phyloP scores from a whole-genome alignment of 257 asterid genomes.

The Eustoma russellianum region DNA sequence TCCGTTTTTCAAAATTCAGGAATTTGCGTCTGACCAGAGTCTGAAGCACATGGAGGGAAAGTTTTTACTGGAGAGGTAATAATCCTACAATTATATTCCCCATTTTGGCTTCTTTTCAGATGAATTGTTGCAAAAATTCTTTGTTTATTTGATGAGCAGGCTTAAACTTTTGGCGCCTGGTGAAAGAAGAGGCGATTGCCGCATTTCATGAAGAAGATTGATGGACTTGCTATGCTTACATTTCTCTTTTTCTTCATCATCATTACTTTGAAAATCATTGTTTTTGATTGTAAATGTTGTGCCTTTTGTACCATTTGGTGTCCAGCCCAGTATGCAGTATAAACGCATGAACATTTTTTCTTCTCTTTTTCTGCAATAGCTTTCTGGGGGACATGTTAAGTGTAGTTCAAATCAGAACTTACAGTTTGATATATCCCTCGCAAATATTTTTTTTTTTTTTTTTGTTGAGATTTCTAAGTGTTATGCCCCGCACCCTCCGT shows the following conservation, averaged over 20 bases:
- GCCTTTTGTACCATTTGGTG: not conserved
- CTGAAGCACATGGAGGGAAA: constrained; percentile 78
- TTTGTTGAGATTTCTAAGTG: too few species aligned
- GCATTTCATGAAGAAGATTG: constrained; percentile 53
- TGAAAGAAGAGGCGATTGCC: constrained; percentile 37
- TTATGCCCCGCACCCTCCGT: too few species aligned
- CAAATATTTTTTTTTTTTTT: too few species aligned
- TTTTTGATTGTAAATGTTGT: constrained; percentile 8
- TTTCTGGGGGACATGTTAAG: too few species aligned
- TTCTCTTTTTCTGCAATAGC: too few species aligned
- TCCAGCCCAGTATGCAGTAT: too few species aligned
- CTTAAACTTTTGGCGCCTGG: constrained; percentile 64
- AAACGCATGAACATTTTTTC: too few species aligned
- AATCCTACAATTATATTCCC: not conserved
- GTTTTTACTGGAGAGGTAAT: constrained; percentile 73
- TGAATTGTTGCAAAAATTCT: not conserved
- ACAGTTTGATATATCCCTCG: too few species aligned
- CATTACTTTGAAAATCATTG: constrained; percentile 12
- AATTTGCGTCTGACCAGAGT: constrained; percentile 43
- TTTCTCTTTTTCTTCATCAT: constrained; percentile 3
- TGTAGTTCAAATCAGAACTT: too few species aligned
- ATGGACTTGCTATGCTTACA: constrained; percentile 6
- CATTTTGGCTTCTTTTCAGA: not conserved
- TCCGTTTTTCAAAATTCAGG: constrained; percentile 25
- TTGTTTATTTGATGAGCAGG: constrained; percentile 26